Evolutionary conservation across 495 filamentous ascomycete species (phyloP), one percentile per base, ranked within the genome.

Genomic region (Penicillium salamii): DNA sequence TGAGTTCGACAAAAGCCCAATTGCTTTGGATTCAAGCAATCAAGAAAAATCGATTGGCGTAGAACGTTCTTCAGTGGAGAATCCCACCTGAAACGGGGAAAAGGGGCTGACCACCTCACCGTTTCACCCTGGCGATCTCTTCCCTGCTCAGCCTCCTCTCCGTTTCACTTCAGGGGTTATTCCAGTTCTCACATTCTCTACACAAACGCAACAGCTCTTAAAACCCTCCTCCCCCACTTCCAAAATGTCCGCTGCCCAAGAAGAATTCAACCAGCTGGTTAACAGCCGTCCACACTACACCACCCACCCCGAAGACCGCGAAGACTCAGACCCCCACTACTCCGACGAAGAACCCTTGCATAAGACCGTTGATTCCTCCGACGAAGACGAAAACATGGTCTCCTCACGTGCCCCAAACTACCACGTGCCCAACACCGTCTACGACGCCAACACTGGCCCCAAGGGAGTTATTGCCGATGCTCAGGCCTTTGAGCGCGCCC

Each of bases 401-500:
- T 68, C 61, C 28, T 57, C 71, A 14, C 60, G 68, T 37, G 65
- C 55, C 3, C 46, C 59, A 20, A 74, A 68, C 46, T 78, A 79
- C 59, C 75, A 76, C 43, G 56, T 75, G 31, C 71, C 75, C 40
- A 74, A 85, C 61, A 85, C 77, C 13, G 79, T 80, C 43, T 92
- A 86, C 70, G 83, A 93, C 58, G 81, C 81, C 53, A 88, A 93
- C 58, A 95, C 95, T n/a, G 93, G 93, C 20, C 95, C 96, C 46
- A 97, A 97, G 73, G 93, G 93, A 55, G 93, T 98, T 66, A 97
- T 98, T 52, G 91, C 95, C 55, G 93, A 98, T 62, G 93, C 93
- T 19, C 82, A 88, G 53, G 85, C 88, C 44, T 97, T 91, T 62
- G 91, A 97, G 68, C 81, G 84, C 44, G 90, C 91, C 9, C 83